phyloP scores from a whole-genome alignment of 345 rosid species.

The Schrenkiella parvula region DNA sequence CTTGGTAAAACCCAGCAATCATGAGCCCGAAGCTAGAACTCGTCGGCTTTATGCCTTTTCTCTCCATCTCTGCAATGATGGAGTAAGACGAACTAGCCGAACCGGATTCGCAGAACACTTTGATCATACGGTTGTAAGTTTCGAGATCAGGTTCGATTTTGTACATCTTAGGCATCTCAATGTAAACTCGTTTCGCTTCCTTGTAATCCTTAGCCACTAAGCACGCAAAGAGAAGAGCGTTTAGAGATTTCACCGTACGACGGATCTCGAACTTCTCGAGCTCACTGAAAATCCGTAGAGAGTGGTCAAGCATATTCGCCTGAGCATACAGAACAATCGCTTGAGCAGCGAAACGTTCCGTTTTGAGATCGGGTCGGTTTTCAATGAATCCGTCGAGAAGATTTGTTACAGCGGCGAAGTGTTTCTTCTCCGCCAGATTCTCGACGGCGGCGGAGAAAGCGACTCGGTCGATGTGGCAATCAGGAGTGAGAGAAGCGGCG shows the following conservation, averaged over 20 bases:
- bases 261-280: slow-evolving; percentile 39
- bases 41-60: slow-evolving; percentile 50
- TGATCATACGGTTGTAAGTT: slow-evolving; percentile 58
- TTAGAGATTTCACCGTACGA: slow-evolving; percentile 52
- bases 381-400: slow-evolving; percentile 56
- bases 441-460: slow-evolving; percentile 67
- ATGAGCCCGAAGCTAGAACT: slow-evolving; percentile 43
- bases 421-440: slow-evolving; percentile 46
- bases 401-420: slow-evolving; percentile 42
- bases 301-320: slow-evolving; percentile 69
- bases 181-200: slow-evolving; percentile 58
- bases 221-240: slow-evolving; percentile 65
- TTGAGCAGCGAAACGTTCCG: slow-evolving; percentile 58
- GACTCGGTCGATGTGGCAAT: slow-evolving; percentile 51
- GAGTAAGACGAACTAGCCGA: slow-evolving; percentile 63
- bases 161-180: slow-evolving; percentile 54
- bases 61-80: slow-evolving; percentile 70
- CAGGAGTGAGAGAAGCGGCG: slow-evolving; percentile 67
- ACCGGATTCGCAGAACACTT: slow-evolving; percentile 62
- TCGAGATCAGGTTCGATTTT: slow-evolving; percentile 57
- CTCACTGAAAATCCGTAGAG: slow-evolving; percentile 49
- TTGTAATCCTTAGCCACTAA: slow-evolving; percentile 51
- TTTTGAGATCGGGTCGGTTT: slow-evolving; percentile 55
- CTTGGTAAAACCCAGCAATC: slow-evolving; percentile 67
- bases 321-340: slow-evolving; percentile 72